A percentile compares a stretch with the other conserved stretches of the same genome.
Evolutionary conservation across 495 filamentous ascomycete species (phyloP).

Genomic region (Venustampulla echinocandica): DNA sequence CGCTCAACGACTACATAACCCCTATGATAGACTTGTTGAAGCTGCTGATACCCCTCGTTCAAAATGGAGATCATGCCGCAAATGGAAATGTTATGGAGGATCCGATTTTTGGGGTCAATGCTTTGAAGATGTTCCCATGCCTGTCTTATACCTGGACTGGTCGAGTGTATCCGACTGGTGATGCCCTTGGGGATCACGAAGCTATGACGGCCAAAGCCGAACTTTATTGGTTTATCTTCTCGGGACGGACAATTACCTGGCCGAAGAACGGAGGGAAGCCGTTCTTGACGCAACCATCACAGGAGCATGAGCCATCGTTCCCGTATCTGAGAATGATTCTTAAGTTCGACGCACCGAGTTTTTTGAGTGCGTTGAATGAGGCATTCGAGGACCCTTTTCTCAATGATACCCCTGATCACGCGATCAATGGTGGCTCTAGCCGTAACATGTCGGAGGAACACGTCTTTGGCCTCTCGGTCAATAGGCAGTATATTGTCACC

Average conservation of each 20-base stretch:
- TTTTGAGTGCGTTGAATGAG: slow-evolving; percentile 92
- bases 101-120: slow-evolving; percentile 51
- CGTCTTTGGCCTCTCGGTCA: slow-evolving; percentile 63
- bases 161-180: slow-evolving; percentile 81
- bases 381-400: slow-evolving; percentile 94
- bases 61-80: slow-evolving; percentile 38
- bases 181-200: slow-evolving; percentile 55
- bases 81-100: slow-evolving; percentile 36
- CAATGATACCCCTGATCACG: slow-evolving; percentile 60
- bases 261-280: slow-evolving; percentile 45
- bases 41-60: slow-evolving; percentile 53
- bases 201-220: slow-evolving; percentile 71
- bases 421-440: slow-evolving; percentile 40
- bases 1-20: slow-evolving; percentile 79
- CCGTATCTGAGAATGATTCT: slow-evolving; percentile 77
- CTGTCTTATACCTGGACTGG: slow-evolving; percentile 89
- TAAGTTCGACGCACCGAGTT: slow-evolving; percentile 80
- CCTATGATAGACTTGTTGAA: slow-evolving; percentile 76
- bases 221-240: slow-evolving; percentile 87
- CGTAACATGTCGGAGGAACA: slow-evolving; percentile 50
- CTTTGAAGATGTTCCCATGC: slow-evolving; percentile 89
- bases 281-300: slow-evolving; percentile 42
- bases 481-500: slow-evolving; percentile 82
- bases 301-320: slow-evolving; percentile 56
- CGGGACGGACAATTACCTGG: slow-evolving; percentile 63